phyloP scores from a whole-genome alignment of 306 rosid species.

The Oemleria cerasiformis region DNA sequence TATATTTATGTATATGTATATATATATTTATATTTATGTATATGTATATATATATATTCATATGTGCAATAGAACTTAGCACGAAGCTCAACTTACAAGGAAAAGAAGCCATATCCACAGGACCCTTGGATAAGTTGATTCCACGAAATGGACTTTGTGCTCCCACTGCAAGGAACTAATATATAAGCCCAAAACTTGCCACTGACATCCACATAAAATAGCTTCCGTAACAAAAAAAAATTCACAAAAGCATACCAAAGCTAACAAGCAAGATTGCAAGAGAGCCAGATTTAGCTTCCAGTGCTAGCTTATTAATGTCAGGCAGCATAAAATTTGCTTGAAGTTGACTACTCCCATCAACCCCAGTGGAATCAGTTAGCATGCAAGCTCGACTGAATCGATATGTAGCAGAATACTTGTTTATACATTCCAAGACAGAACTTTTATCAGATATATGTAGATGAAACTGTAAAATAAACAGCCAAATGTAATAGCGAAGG shows the following conservation, averaged over 20 bases:
- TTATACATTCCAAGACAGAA: constrained; percentile 17
- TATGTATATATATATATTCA: too few species aligned
- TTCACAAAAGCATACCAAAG: constrained; percentile 53
- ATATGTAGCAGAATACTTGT: constrained; percentile 56
- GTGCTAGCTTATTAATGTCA: constrained; percentile 56
- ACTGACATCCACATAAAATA: constrained; percentile 8
- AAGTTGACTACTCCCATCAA: constrained; percentile 40
- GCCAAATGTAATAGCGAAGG: background rate
- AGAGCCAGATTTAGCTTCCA: constrained; percentile 50
- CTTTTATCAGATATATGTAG: constrained; percentile 11
- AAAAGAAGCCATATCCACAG: constrained; percentile 47
- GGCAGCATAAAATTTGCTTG: constrained; percentile 66
- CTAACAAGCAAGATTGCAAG: constrained; percentile 61
- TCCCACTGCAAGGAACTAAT: constrained; percentile 51
- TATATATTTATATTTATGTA: too few species aligned
- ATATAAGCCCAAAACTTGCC: constrained; percentile 15
- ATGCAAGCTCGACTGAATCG: constrained; percentile 50
- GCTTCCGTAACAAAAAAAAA: constrained; percentile 11
- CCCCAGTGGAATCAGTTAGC: constrained; percentile 35
- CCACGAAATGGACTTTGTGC: constrained; percentile 41
- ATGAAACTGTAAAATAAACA: background rate
- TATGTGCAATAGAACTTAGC: constrained; percentile 13
- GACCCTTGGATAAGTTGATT: constrained; percentile 31
- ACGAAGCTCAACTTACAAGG: constrained; percentile 59
- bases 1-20: too few species aligned